phyloP scores from a whole-genome alignment of 2,329 filamentous ascomycete genomes.

The Capronia americana region DNA sequence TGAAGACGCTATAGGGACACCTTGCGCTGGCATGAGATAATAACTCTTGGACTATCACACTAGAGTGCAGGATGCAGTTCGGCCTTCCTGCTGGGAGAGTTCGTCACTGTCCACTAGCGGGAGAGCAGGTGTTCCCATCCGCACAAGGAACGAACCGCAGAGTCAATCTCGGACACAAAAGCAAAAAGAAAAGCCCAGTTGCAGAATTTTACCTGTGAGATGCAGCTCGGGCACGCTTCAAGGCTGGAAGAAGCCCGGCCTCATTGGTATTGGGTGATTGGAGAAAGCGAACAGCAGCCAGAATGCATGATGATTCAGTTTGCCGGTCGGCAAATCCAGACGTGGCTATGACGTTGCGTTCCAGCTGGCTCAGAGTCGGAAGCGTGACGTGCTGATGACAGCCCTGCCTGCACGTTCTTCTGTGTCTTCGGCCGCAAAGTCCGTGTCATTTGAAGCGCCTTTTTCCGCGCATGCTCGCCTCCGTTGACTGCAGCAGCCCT shows the following conservation, averaged over 20 bases:
- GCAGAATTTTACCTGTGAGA: conserved; percentile 6
- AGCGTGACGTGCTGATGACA: not conserved
- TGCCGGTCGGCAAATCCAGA: not conserved
- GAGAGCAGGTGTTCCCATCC: not conserved
- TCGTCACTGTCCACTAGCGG: not conserved
- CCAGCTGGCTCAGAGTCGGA: not conserved
- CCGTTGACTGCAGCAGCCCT: not conserved
- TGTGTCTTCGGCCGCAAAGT: not conserved
- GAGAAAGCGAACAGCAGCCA: not conserved
- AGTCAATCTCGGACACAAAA: not conserved
- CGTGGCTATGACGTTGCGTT: not conserved
- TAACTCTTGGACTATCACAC: not conserved
- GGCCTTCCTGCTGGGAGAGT: not conserved
- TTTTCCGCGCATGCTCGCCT: not conserved
- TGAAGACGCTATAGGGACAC: not conserved
- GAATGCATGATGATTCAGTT: conserved; percentile 3
- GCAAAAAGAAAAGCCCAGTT: not conserved
- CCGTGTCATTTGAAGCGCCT: not conserved
- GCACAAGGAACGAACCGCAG: not conserved
- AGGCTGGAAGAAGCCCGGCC: not conserved
- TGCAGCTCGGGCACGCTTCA: not conserved
- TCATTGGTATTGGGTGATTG: too few species aligned
- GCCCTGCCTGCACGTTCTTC: not conserved
- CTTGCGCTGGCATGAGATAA: not conserved
- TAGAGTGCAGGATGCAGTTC: conserved; percentile 4